Evolutionary conservation across 1,284 basidiomycete species (phyloP), one percentile per base, ranked within the genome.

Genomic region (Laetiporus sulphureus): DNA sequence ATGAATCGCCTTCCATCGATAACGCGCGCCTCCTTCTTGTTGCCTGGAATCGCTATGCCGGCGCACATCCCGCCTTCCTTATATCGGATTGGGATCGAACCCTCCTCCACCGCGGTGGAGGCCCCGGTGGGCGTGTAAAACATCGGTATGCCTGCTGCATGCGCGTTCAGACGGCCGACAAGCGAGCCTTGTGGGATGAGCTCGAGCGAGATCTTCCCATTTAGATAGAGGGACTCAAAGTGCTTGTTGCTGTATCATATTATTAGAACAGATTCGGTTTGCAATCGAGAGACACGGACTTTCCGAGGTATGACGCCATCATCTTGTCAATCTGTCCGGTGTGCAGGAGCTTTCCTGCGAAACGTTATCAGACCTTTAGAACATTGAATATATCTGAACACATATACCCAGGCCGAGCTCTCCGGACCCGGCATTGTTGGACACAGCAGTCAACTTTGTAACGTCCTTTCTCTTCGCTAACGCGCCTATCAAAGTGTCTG

Each of bases 41-140:
- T 73, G 11, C 91, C 90, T 1, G 70, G 71, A 46, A 85, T 73
- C 23, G 75, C 72, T 36, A 93, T 69, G 11, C 83, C 83, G 4
- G 72, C 72, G 20, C 68, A 64, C 44, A 77, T 69, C 13, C 85
- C 82, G 29, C 83, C 83, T 30, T 74, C 66, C 31, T 85, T 81
- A 55, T 86, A 86, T 22, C 81, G 72, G 50, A 82, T 73, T 23
- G 90, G 88, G 56, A 93, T 91, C 3, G 70, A 61, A 13, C 84
- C 85, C 46, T 72, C 72, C 66, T 93, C 89, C 11, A 92, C 77
- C 5, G 86, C 83, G n/a, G 90, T 93, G 13, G 75, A 78, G n/a
- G 87, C 88, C 33, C 94, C 95, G 2, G 93, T 96, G 4, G 93
- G 90, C 4, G 93, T 98, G 67, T 77, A 99, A 71, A 99, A 94